phyloP scores from a whole-genome alignment of 495 filamentous ascomycete genomes.

The Rostrohypoxylon terebratum region DNA sequence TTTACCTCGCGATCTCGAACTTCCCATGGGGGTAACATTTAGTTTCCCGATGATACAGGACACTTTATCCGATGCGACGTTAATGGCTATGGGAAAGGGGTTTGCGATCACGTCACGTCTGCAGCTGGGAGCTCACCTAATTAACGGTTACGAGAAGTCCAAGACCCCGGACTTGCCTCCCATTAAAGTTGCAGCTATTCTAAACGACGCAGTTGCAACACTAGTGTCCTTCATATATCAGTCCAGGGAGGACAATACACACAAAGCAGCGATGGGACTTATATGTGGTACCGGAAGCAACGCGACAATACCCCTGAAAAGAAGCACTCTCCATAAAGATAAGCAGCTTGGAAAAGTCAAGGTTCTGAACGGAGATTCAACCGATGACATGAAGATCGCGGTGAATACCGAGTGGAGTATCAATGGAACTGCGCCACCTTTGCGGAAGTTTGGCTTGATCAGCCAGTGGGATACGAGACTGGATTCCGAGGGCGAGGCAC shows the following conservation, averaged over 20 bases:
- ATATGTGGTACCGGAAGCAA: slow-evolving; percentile 89
- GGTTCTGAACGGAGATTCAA: slow-evolving; percentile 69
- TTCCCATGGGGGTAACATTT: slow-evolving; percentile 86
- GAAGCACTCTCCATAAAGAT: slow-evolving; percentile 70
- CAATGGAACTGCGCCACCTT: slow-evolving; percentile 73
- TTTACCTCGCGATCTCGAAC: slow-evolving; percentile 52
- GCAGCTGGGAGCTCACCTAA: slow-evolving; percentile 75
- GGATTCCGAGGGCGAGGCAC: slow-evolving; percentile 72
- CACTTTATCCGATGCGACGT: slow-evolving; percentile 76
- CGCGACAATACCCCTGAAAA: slow-evolving; percentile 79
- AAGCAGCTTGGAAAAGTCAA: slow-evolving; percentile 66
- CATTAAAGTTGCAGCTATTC: slow-evolving; percentile 78
- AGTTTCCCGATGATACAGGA: slow-evolving; percentile 88
- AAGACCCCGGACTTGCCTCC: slow-evolving; percentile 66
- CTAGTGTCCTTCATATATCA: slow-evolving; percentile 80
- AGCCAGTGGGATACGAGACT: slow-evolving; percentile 78
- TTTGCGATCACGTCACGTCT: slow-evolving; percentile 80
- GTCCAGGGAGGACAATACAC: slow-evolving; percentile 54
- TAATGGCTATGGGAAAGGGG: slow-evolving; percentile 91
- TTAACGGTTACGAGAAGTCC: slow-evolving; percentile 72
- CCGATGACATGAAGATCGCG: slow-evolving; percentile 69
- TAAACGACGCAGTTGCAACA: slow-evolving; percentile 85
- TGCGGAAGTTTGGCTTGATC: slow-evolving; percentile 71
- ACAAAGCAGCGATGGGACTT: slow-evolving; percentile 77
- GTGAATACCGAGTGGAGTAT: slow-evolving; percentile 93